These are phyloP conservation scores for Penicillium paneum DNA, from an alignment of 2,329 filamentous ascomycete species.

Conservation along the genomic window DNA sequence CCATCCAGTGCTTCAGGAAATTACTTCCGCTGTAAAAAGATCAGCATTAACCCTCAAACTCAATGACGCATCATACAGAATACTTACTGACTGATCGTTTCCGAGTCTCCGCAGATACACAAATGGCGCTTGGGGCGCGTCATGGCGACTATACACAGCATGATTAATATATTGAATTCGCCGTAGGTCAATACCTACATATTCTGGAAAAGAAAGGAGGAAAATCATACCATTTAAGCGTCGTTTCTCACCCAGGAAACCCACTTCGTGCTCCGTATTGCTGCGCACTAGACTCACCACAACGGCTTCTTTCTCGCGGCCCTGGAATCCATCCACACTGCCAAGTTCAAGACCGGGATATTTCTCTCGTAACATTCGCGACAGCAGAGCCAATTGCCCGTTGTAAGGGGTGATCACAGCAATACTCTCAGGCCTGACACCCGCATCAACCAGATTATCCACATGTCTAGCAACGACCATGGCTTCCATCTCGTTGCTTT, in stretches of 20 bases:
- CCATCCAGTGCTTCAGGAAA: constrained; percentile 90
- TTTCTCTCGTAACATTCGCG: constrained; percentile 70
- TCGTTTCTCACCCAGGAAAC: constrained; percentile 88
- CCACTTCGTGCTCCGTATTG: constrained; percentile 81
- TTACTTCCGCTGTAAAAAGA: constrained; percentile 64
- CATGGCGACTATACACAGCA: constrained; percentile 72
- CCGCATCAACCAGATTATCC: constrained; percentile 68
- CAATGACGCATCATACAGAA: background rate
- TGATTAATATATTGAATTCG: constrained; percentile 7
- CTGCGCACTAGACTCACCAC: constrained; percentile 92
- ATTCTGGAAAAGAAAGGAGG: background rate
- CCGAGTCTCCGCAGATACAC: constrained; percentile 88
- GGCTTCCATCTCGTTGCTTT: constrained; percentile 90
- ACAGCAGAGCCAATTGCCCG: constrained; percentile 79
- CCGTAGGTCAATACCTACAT: background rate
- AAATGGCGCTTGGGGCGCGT: constrained; percentile 88
- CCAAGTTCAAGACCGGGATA: constrained; percentile 90
- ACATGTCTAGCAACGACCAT: constrained; percentile 77
- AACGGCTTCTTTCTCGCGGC: constrained; percentile 92
- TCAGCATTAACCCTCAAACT: constrained; percentile 1
- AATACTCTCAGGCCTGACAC: constrained; percentile 78
- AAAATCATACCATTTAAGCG: constrained; percentile 74
- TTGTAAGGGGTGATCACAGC: constrained; percentile 96
- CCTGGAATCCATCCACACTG: constrained; percentile 95
- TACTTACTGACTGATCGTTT: constrained; percentile 82